Base-by-base conservation (phyloP, 148 eudicot genomes). In the Fagopyrum tataricum region DNA sequence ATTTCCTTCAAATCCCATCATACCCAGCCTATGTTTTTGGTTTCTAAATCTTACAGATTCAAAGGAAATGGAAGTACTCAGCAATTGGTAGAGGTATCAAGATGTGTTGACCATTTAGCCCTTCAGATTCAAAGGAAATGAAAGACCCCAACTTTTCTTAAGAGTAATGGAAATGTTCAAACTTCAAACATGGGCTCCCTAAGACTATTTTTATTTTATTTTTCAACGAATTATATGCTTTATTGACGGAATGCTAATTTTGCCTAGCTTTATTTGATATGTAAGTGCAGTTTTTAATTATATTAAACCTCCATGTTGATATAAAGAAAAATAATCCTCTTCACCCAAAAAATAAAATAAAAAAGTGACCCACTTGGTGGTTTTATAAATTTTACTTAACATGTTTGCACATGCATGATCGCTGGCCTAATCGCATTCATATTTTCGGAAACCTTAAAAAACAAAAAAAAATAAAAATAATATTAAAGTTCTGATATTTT, bases 1-100 rank as follows among this genome's bases (percentile, higher is more conserved):
- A 44, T 44, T 23, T 70, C 72, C 72, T 70, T 70, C 72, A 44
- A 70, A 70, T 9, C 51, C 72, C 72, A 70, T 44, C 69, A 55
- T 55, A 7, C 61, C 26, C 11, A 20, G 2, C 21, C 17, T 64
- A 43, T 61, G 17, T 61, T 12, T 11, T 11, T 61, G 40, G 0
- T 64, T 64, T 43, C 41, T 15, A 15, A 39, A 64, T 64, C 69
- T 46, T 13, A 46, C 13, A 46, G 49, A 46, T 46, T 46, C 49
- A 46, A 13, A 46, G 2, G 49, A 46, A 46, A 5, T 46, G 49
- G 13, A 46, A 46, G 49, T 46, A 10, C 13, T 46, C 13, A 46
- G 2, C 3, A 46, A 46, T 8, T 46, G 2, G 49, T 0, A 46
- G 13, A 46, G 15, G 13, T 46, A 46, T 46, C 13, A 46, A 13